A percentile compares a stretch with the other conserved stretches of the same genome.
Conservation (phyloP, 371 early-diverging fungal species). For the Apophysomyces elegans region DNA sequence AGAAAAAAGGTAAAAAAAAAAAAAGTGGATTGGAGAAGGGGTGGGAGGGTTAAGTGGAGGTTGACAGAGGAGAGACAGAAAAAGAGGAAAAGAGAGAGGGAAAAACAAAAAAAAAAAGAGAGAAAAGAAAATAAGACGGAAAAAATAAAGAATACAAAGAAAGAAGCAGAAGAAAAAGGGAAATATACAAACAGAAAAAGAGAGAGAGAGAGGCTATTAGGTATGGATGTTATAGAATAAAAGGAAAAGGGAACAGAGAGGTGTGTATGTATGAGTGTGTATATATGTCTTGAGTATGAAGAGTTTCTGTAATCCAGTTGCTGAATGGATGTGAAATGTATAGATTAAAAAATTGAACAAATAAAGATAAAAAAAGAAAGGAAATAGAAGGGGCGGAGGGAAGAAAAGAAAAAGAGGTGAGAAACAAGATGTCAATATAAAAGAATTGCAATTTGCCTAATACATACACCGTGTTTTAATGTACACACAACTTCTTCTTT, state of each 20-base stretch:
- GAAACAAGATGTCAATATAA: too few relatives aligned
- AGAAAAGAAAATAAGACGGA: neutral
- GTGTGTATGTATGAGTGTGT: neutral
- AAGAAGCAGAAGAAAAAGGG: neutral
- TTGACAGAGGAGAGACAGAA: neutral
- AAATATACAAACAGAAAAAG: neutral
- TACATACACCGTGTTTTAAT: too few relatives aligned
- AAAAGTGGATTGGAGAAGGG: neutral
- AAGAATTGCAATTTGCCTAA: too few relatives aligned
- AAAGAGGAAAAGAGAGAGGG: neutral
- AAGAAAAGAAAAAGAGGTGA: too few relatives aligned
- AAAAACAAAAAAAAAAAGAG: neutral
- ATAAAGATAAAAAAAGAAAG: neutral
- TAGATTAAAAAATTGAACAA: neutral
- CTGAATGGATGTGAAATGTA: neutral
- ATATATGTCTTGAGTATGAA: neutral
- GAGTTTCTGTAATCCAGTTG: too few relatives aligned
- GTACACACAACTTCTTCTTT: too few relatives aligned
- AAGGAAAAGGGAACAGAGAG: too few relatives aligned
- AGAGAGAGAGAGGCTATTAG: neutral
- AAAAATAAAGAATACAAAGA: neutral
- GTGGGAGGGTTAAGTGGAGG: neutral
- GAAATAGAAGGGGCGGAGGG: neutral
- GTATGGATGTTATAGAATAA: too few relatives aligned
- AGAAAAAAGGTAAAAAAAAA: neutral